Evolutionary conservation across 1,284 basidiomycete species (phyloP), one percentile per base, ranked within the genome.

Genomic region (Prillingera fragicola): DNA sequence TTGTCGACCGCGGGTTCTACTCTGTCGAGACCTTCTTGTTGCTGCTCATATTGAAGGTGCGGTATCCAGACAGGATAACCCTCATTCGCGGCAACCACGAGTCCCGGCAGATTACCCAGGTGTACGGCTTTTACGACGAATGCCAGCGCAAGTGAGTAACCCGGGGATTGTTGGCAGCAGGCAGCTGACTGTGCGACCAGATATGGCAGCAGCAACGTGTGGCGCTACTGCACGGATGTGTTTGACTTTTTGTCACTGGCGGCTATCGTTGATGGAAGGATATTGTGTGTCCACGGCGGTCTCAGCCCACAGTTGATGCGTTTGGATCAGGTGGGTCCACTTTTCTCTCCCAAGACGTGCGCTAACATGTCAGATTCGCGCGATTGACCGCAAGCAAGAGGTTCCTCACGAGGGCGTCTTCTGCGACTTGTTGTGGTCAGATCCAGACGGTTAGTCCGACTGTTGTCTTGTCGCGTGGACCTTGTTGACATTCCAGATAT

Each of bases 381-480:
- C 83, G 31, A 94, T 98, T 57, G 94, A 97, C 74, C 75, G 94
- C 25, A 92, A 95, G 71, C 91, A 97, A 72, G 94, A 98, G 68
- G 95, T 98, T 10, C 94, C 94, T n/a, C 95, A 98, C 68, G 94
- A 98, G 66, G 94, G 95, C 8, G 83, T 91, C 8, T 97, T 98
- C 92, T 98, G 94, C 65, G 95, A 98, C 72, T 74, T 98, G 6
- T 77, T 98, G 17, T 98, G 94, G 94, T 96, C 91, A 44, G 94
- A 98, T 76, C 95, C 94, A 27, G 94, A 98, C 67, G 90, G 88
- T 90, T 33, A 34, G 74, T 60, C 9, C 9, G 26, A 14, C 23
- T 8, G 17, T 24, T 23, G 3, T n/a, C 27, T 27, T 10, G 13
- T 18, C 14, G 31, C 13, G 14, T 23, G 14, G n/a, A 10, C 9